Conservation (phyloP, 2,329 filamentous ascomycete species). For the Talaromyces rugulosus region DNA sequence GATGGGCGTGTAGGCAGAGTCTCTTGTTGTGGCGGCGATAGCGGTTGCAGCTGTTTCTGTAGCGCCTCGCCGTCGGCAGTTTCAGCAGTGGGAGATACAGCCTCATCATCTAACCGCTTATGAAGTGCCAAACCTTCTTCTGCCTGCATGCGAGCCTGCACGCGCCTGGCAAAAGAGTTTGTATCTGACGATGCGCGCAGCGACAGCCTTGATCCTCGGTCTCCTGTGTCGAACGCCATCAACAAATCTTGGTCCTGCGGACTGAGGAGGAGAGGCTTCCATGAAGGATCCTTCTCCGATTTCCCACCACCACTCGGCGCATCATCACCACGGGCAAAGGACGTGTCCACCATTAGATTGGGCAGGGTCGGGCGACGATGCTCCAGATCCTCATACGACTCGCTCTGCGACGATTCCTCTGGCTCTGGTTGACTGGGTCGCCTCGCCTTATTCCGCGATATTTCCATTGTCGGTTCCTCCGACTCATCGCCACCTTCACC, state of each 20-base stretch:
- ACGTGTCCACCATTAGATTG: constrained; percentile 30
- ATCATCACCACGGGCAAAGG: constrained; percentile 20
- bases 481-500: constrained; percentile 89
- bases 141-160: constrained; percentile 49
- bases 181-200: constrained; percentile 36
- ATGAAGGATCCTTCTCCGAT: constrained; percentile 14
- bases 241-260: constrained; percentile 36
- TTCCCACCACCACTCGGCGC: background rate
- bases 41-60: constrained; percentile 8
- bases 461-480: constrained; percentile 65
- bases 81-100: constrained; percentile 24
- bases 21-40: constrained; percentile 7
- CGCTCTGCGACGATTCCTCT: background rate
- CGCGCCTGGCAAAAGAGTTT: constrained; percentile 42
- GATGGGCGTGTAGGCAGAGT: constrained; percentile 19
- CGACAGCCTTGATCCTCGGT: constrained; percentile 34
- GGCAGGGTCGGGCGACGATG: constrained; percentile 19
- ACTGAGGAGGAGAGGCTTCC: constrained; percentile 29
- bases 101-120: constrained; percentile 33
- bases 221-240: constrained; percentile 25
- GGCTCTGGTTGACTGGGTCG: background rate
- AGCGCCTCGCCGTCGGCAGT: constrained; percentile 12
- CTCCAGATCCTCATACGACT: constrained; percentile 11
- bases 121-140: constrained; percentile 51
- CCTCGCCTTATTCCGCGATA: constrained; percentile 50